Conservation (phyloP, 495 filamentous ascomycete genomes). For the Aspergillus wentii region DNA sequence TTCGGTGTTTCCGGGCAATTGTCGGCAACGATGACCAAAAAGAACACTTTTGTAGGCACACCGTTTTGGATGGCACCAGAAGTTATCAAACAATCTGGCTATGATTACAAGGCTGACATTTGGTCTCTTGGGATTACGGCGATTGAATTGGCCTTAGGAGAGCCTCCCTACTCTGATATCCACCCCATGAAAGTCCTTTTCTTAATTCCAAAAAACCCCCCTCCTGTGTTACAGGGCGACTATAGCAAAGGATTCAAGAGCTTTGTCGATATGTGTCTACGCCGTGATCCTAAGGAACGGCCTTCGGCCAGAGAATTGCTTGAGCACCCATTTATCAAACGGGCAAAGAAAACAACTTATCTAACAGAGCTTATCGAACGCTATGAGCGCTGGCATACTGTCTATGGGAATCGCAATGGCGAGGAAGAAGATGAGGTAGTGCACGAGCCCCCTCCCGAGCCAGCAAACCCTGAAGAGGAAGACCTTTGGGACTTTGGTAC, state of each 20-base stretch:
- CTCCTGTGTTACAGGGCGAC: conserved; percentile 76
- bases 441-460: conserved; percentile 29
- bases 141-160: conserved; percentile 85
- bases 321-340: conserved; percentile 82
- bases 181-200: conserved; percentile 99
- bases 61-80: conserved; percentile 99
- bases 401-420: conserved; percentile 48
- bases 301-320: conserved; percentile 85
- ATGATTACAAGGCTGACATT: conserved; percentile 97
- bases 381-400: conserved; percentile 76
- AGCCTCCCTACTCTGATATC: conserved; percentile 93
- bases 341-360: conserved; percentile 84
- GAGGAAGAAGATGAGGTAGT: conserved; percentile 59
- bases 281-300: conserved; percentile 81
- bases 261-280: conserved; percentile 82
- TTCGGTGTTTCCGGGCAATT: conserved; percentile 96
- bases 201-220: conserved; percentile 90
- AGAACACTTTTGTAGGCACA: conserved; percentile 97
- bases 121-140: conserved; percentile 99
- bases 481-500: conserved; percentile 98
- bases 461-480: conserved; percentile 50
- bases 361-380: conserved; percentile 91
- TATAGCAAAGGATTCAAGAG: conserved; percentile 92
- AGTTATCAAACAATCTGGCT: conserved; percentile 96
- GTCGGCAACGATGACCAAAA: conserved; percentile 99